Percentiles rank a stretch among this genome's conserved stretches.
These are phyloP conservation scores for Scutellaria baicalensis DNA, from an alignment of 257 asterid genomes.

Conservation along the genomic window DNA sequence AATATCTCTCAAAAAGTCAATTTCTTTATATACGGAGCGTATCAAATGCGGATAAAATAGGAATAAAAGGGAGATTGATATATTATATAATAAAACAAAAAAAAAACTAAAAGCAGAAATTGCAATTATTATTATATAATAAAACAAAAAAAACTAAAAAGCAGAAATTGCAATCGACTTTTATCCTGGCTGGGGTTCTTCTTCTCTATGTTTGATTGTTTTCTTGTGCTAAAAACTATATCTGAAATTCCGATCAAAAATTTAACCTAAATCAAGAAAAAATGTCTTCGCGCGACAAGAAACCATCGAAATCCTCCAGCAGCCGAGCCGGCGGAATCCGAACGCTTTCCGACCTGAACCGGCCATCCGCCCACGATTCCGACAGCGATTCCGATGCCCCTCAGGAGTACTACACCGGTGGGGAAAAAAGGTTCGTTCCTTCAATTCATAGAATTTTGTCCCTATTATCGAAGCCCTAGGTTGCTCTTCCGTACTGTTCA, in stretches of 20 bases:
- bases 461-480: constrained; percentile 5
- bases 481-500: neutral
- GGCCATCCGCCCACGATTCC: constrained; percentile 61
- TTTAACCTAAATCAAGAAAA: neutral
- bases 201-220: neutral
- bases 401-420: constrained; percentile 92
- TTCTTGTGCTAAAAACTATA: neutral
- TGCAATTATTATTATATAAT: no score
- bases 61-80: no score
- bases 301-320: constrained; percentile 51
- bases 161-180: neutral
- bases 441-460: neutral
- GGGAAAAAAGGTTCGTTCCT: constrained; percentile 73
- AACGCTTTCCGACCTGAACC: constrained; percentile 88
- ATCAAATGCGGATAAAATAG: no score
- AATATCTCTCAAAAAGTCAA: no score
- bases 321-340: constrained; percentile 73
- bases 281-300: constrained; percentile 84
- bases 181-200: neutral
- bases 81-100: no score
- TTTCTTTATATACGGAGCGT: no score
- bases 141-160: no score
- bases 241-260: neutral
- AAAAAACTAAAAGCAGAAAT: no score
- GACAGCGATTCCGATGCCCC: constrained; percentile 64